A percentile compares a stretch with the other conserved stretches of the same genome.
Evolutionary conservation across 148 eudicot species (phyloP).

Genomic region (Vaccinium darrowii): DNA sequence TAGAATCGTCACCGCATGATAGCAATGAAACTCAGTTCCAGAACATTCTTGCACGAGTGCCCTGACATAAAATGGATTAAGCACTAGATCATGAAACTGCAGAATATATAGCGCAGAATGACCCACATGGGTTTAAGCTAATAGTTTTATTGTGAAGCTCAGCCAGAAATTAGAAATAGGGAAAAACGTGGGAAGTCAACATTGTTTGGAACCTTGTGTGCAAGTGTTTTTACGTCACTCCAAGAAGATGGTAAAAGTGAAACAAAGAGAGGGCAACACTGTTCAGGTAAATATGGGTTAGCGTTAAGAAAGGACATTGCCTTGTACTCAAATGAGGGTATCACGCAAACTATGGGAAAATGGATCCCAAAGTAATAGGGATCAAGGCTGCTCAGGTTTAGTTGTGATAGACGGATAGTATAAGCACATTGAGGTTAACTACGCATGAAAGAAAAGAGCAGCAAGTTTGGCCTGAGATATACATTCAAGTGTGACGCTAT

Average conservation of each 20-base stretch:
- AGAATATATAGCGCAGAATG: background rate
- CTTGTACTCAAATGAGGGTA: background rate
- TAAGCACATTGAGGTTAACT: background rate
- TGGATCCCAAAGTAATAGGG: background rate
- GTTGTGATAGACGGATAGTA: background rate
- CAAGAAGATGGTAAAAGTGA: background rate
- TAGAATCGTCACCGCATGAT: background rate
- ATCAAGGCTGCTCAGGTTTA: background rate
- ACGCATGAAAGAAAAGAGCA: background rate
- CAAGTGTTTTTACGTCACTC: background rate
- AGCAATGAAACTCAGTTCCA: background rate
- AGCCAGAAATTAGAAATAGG: background rate
- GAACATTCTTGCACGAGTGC: background rate
- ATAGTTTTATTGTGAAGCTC: background rate
- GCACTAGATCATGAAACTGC: background rate
- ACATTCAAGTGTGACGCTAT: background rate
- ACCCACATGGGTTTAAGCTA: background rate
- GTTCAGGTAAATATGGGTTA: background rate
- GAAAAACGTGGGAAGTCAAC: background rate
- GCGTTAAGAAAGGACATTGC: background rate
- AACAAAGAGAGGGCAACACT: background rate
- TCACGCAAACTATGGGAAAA: background rate
- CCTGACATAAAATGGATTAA: background rate
- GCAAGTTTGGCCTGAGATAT: background rate
- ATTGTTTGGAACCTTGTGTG: background rate